These are phyloP conservation scores for Erodium moschatum DNA, from an alignment of 441 rosid species.

Conservation along the genomic window DNA sequence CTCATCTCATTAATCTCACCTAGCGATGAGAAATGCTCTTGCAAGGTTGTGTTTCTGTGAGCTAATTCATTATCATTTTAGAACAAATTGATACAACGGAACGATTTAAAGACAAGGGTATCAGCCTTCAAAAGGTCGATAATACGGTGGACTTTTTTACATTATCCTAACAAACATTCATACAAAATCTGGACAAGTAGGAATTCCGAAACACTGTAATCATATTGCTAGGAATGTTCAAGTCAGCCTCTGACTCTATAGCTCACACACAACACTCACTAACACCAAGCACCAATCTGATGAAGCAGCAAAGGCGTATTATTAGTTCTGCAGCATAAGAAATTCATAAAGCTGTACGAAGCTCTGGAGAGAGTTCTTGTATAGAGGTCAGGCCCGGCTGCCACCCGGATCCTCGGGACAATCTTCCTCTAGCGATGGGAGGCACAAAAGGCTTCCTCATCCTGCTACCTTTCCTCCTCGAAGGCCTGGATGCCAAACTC, in stretches of 20 bases:
- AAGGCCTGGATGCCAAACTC: slow-evolving; percentile 10
- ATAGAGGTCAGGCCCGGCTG: slow-evolving; percentile 49
- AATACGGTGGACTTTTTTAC: no score
- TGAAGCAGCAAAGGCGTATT: background rate
- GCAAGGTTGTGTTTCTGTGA: background rate
- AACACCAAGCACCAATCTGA: background rate
- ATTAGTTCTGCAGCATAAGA: background rate
- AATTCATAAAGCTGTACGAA: slow-evolving; percentile 9
- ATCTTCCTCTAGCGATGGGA: slow-evolving; percentile 34
- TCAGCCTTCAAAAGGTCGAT: no score
- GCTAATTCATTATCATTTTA: no score
- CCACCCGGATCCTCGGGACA: slow-evolving; percentile 34
- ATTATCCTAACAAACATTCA: no score
- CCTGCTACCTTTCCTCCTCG: slow-evolving; percentile 21
- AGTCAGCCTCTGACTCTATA: background rate
- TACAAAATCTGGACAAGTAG: no score
- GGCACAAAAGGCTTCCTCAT: slow-evolving; percentile 47
- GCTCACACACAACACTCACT: background rate
- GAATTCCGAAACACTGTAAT: background rate
- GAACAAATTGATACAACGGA: no score
- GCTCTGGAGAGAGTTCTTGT: slow-evolving; percentile 49
- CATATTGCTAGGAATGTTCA: background rate
- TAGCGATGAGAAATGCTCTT: slow-evolving; percentile 29
- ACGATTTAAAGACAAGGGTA: no score
- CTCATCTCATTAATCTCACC: slow-evolving; percentile 14